phyloP scores from a whole-genome alignment of 2,329 filamentous ascomycete species.

The Aspergillus sp. region DNA sequence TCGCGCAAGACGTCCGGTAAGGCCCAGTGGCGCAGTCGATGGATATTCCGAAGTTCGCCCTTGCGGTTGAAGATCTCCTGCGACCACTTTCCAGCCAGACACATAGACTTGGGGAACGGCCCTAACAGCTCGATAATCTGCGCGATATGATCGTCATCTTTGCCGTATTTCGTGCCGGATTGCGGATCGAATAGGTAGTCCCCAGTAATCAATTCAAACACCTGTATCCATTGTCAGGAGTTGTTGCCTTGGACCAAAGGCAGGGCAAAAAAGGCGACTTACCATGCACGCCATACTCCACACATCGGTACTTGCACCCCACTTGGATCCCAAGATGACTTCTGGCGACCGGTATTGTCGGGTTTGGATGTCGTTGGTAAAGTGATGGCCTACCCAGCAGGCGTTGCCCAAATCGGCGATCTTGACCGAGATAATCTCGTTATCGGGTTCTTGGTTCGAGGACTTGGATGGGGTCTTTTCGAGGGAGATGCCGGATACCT shows the following conservation, averaged over 20 bases:
- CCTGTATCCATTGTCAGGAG: conserved; percentile 43
- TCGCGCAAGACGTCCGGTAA: conserved; percentile 85
- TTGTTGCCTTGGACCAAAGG: background rate
- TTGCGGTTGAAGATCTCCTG: conserved; percentile 99
- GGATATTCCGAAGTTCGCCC: conserved; percentile 93
- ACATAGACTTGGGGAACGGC: conserved; percentile 84
- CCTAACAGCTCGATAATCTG: conserved; percentile 97
- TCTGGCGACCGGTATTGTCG: conserved; percentile 95
- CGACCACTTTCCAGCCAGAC: conserved; percentile 89
- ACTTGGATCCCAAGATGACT: conserved; percentile 92
- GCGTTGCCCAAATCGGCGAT: conserved; percentile 97
- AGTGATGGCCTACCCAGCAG: conserved; percentile 98
- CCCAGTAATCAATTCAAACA: conserved; percentile 94
- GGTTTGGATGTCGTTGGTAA: conserved; percentile 98
- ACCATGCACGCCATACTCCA: conserved; percentile 99
- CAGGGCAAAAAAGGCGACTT: conserved; percentile 26
- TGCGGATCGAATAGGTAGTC: conserved; percentile 98
- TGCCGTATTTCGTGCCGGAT: conserved; percentile 96
- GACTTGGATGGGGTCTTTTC: conserved; percentile 55
- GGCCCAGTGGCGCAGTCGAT: conserved; percentile 91
- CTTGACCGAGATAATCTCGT: conserved; percentile 87
- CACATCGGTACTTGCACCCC: conserved; percentile 98
- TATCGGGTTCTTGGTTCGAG: conserved; percentile 26
- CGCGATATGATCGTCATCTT: conserved; percentile 98
- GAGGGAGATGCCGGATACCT: conserved; percentile 89